Base-by-base conservation (phyloP, 2,329 filamentous ascomycete genomes). In the Mycocentrospora acerina region DNA sequence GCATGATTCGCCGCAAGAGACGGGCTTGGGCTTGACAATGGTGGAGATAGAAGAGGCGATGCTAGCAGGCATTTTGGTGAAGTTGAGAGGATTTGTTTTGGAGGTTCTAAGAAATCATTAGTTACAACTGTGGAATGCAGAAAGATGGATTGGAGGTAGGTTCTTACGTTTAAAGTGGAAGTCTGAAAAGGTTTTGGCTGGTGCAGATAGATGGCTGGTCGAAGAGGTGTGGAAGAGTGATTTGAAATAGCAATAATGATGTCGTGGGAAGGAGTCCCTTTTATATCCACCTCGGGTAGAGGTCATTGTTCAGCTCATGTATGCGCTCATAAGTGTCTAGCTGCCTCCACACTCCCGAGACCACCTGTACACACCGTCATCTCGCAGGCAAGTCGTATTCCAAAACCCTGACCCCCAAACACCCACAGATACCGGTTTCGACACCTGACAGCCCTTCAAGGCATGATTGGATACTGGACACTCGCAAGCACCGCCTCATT, bases 1-100 rank as follows among this genome's bases (percentile, higher is more conserved):
- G 50, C 64, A 68, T 18, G 40, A 42, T 32, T 68, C 65, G 27
- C 64, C 64, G 42, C 64, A 68, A 24, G 55, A 48, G 38, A 62
- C 55, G 14, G 63, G 63, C 40, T 59, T 56, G 26, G 63, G 62
- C 59, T 65, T 67, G 52, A 67, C 41, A 56, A 67, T 67, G 43
- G 62, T 64, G 24, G 56, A 49, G 46, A 67, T 49, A 27, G 58
- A 61, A 12, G 60, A 66, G 29, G 62, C 54, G 42, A 60, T 51
- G 50, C 48, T 55, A 44, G 51, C 54, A 51, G 61, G 62, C 62
- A 67, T 67, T 19, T 33, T 62, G 51, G 39, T 22, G 32, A n/a
- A n/a, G 4, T 12, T 19, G 28, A 10, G 11, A n/a, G 7, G 22
- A n/a, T 17, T 18, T 27, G 15, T 4, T 13, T 26, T 17, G 27